A percentile compares a stretch with the other conserved stretches of the same genome.
phyloP scores from a whole-genome alignment of 202 grass and related monocot genomes.

The Schoenoplectus tabernaemontani region DNA sequence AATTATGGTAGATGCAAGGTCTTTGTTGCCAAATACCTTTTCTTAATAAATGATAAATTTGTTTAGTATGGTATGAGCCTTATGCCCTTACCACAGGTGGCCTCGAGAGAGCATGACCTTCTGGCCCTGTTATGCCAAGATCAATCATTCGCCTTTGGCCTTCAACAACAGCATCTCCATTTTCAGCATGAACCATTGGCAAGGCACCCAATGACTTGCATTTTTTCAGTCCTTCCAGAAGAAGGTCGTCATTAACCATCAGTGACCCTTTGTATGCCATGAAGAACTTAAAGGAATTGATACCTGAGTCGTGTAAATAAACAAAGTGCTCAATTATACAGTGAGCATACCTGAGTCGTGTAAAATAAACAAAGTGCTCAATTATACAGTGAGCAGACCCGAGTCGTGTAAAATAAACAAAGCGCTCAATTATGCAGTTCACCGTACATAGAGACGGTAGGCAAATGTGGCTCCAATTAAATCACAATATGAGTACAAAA shows the following conservation, averaged over 20 bases:
- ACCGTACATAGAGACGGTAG: background rate
- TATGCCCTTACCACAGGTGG: slow-evolving; percentile 86
- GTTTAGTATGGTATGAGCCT: background rate
- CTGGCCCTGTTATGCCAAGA: slow-evolving; percentile 90
- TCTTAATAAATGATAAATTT: background rate
- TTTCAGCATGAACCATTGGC: slow-evolving; percentile 97
- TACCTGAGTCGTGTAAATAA: slow-evolving; percentile 43
- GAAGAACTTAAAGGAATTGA: slow-evolving; percentile 99
- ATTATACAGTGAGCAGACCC: too few relatives aligned
- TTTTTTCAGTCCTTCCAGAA: slow-evolving; percentile 81
- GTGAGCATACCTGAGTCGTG: too few relatives aligned
- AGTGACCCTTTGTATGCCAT: slow-evolving; percentile 97
- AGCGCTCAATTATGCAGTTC: background rate
- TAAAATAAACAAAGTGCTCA: too few relatives aligned
- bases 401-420: too few relatives aligned
- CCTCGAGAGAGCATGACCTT: slow-evolving; percentile 97
- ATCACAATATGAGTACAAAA: background rate
- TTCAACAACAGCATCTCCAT: slow-evolving; percentile 86
- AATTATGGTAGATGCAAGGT: background rate
- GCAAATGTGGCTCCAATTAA: background rate
- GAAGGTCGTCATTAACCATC: slow-evolving; percentile 82
- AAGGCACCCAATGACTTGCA: slow-evolving; percentile 94
- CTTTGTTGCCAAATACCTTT: background rate
- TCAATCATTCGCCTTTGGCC: slow-evolving; percentile 87
- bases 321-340: background rate